Conservation (phyloP, 176 grass and related monocot species). For the Tillandsia fasciculata region DNA sequence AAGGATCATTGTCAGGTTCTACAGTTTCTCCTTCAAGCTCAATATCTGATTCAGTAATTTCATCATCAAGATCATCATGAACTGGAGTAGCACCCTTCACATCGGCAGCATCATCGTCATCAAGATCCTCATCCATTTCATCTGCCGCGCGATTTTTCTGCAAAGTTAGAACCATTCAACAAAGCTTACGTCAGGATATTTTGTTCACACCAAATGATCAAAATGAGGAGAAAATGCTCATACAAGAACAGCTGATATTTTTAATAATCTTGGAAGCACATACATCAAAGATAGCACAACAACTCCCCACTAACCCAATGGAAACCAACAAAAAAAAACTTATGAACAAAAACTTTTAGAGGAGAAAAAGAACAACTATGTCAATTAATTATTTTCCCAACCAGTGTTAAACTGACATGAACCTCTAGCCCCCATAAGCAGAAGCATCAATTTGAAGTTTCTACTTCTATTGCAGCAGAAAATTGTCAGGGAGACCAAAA, state of each 20-base stretch:
- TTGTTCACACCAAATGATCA: not conserved
- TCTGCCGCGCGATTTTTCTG: conserved; percentile 27
- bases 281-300: not conserved
- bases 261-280: not conserved
- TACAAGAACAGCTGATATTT: not conserved
- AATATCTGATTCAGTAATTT: conserved; percentile 85
- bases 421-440: too few relatives aligned
- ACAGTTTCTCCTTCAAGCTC: conserved; percentile 80
- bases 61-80: conserved; percentile 82
- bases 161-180: not conserved
- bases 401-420: too few relatives aligned
- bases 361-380: not conserved
- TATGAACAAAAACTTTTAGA: not conserved
- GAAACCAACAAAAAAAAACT: not conserved
- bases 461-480: too few relatives aligned
- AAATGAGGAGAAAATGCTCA: not conserved
- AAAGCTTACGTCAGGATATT: not conserved
- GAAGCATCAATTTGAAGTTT: too few relatives aligned
- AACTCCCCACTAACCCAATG: too few relatives aligned
- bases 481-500: too few relatives aligned
- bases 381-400: too few relatives aligned
- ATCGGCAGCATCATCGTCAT: conserved; percentile 28
- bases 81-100: conserved; percentile 46
- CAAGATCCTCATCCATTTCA: conserved; percentile 55
- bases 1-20: conserved; percentile 67